phyloP scores from a whole-genome alignment of 2,329 filamentous ascomycete species.

The Scytalidium lignicola region DNA sequence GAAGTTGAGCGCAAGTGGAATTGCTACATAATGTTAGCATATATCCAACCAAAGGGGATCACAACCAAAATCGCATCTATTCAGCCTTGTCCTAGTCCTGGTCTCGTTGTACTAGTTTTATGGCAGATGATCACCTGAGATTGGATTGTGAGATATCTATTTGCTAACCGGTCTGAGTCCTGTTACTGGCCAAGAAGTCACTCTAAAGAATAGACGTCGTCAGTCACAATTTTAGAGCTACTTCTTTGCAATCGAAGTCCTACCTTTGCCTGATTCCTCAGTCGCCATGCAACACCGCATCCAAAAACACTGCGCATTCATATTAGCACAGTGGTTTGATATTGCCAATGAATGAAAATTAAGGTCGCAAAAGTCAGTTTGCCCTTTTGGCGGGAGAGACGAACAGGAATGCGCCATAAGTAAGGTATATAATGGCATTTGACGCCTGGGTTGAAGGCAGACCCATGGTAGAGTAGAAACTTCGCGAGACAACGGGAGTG shows the following conservation, averaged over 20 bases:
- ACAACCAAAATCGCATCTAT: neutral
- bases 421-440: conserved; percentile 78
- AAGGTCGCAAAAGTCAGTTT: neutral
- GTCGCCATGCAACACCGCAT: conserved; percentile 48
- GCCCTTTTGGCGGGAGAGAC: conserved; percentile 22
- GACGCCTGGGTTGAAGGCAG: conserved; percentile 69
- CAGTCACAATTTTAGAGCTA: neutral
- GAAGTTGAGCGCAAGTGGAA: conserved; percentile 82
- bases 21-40: conserved; percentile 43
- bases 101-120: neutral
- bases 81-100: neutral
- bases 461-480: conserved; percentile 50
- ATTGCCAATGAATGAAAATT: neutral
- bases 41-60: conserved; percentile 5
- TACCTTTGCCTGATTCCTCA: conserved; percentile 38
- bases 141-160: conserved; percentile 7
- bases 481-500: no score
- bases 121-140: neutral
- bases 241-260: neutral
- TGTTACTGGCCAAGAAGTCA: conserved; percentile 70
- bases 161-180: conserved; percentile 75
- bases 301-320: conserved; percentile 52
- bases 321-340: conserved; percentile 2
- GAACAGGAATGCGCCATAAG: conserved; percentile 73
- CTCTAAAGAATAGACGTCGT: conserved; percentile 26